Evolutionary conservation across 2,329 filamentous ascomycete genomes (phyloP).

Genomic region (Biscogniauxia marginata): DNA sequence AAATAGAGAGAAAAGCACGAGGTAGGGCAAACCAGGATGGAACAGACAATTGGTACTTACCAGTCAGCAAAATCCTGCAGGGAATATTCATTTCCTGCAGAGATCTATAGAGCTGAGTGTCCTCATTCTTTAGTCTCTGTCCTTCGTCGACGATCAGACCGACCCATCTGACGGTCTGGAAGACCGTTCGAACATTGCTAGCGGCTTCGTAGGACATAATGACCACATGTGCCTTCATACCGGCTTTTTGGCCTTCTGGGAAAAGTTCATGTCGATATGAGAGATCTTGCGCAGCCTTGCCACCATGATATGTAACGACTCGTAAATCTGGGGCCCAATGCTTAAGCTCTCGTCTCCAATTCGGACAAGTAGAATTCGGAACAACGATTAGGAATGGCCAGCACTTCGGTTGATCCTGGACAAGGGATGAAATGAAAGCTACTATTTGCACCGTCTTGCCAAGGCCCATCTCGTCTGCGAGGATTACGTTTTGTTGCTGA

Average conservation of each 20-base stretch:
- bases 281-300: constrained; percentile 69
- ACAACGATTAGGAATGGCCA: constrained; percentile 94
- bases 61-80: constrained; percentile 84
- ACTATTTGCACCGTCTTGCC: constrained; percentile 97
- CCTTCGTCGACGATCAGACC: constrained; percentile 93
- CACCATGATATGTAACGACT: constrained; percentile 91
- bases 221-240: constrained; percentile 84
- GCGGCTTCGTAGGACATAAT: constrained; percentile 94
- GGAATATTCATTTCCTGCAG: constrained; percentile 72
- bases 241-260: constrained; percentile 59
- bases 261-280: constrained; percentile 85
- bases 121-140: constrained; percentile 91
- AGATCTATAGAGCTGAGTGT: constrained; percentile 75
- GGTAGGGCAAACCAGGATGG: too few relatives aligned
- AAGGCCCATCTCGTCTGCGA: constrained; percentile 97
- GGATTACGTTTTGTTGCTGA: constrained; percentile 76
- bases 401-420: constrained; percentile 66
- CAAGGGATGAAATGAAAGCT: constrained; percentile 71
- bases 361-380: constrained; percentile 93
- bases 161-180: constrained; percentile 75
- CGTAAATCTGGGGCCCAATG: constrained; percentile 84
- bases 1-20: too few relatives aligned
- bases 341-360: constrained; percentile 96
- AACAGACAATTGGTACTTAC: constrained; percentile 19
- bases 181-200: constrained; percentile 67